A percentile compares a stretch with the other conserved stretches of the same genome.
Conservation (phyloP, 345 rosid genomes). For the Pistacia atlantica region DNA sequence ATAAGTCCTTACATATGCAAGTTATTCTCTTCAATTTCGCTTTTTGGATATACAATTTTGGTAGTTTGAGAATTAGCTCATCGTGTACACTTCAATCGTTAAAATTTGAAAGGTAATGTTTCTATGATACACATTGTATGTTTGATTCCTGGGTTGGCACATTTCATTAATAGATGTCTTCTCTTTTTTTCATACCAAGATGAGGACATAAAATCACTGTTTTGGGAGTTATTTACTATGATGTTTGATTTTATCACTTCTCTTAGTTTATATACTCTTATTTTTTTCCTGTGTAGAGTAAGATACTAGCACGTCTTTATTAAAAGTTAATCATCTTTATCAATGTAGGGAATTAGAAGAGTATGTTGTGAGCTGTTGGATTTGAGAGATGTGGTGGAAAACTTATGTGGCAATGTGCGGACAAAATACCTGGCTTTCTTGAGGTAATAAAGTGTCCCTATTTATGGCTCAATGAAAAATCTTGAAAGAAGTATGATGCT, state of each 20-base stretch:
- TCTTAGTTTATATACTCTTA: background rate
- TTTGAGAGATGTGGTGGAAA: conserved; percentile 94
- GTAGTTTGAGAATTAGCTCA: too few species aligned
- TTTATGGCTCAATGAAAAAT: background rate
- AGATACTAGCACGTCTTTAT: background rate
- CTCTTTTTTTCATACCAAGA: background rate
- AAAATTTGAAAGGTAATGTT: too few species aligned
- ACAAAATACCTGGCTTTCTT: conserved; percentile 84
- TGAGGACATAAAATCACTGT: background rate
- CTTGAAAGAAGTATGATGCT: conserved; percentile 2
- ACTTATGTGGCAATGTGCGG: conserved; percentile 77
- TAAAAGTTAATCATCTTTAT: background rate
- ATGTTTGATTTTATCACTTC: background rate
- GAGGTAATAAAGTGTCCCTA: conserved; percentile 46
- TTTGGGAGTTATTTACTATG: background rate
- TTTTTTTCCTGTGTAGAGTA: background rate
- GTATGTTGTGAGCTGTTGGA: conserved; percentile 97
- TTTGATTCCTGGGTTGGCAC: background rate
- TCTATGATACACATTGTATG: background rate
- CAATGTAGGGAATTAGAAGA: conserved; percentile 84
- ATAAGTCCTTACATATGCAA: too few species aligned
- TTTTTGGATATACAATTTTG: too few species aligned
- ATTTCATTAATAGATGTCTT: background rate
- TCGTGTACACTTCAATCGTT: too few species aligned
- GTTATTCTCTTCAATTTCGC: too few species aligned